Evolutionary conservation across 2,329 filamentous ascomycete genomes (phyloP), one percentile per base, ranked within the genome.

Genomic region (Cordyceps cicadae): DNA sequence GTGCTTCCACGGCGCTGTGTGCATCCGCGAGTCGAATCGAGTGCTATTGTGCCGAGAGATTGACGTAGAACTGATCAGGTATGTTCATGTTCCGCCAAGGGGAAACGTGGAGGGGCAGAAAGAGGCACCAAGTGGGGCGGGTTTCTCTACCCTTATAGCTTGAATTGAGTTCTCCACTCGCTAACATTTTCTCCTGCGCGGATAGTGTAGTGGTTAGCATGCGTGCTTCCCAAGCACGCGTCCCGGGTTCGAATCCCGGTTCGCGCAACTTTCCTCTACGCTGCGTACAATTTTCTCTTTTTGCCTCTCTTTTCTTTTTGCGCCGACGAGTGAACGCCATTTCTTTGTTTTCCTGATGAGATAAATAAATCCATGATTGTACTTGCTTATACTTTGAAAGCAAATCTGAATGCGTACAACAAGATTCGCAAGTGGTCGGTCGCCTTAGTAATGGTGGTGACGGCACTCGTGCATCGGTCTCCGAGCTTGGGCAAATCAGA

Each of bases 201-300:
- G 60, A 61, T 61, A 61, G 60, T 61, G 60, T 61, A 61, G 60
- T 57, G 60, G 60, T 61, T 61, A 61, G 60, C 60, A 61, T 61
- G 60, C 60, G 54, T 61, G 60, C 60, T 61, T 61, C 60, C 60
- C 60, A 61, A 61, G 60, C 60, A 61, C 54, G 60, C 60, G 60
- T 39, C 60, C 60, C 60, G 60, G 60, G 60, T 61, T 61, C 60
- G 60, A 61, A 61, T 58, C 60, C 60, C 60, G 60, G 60, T 61
- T 61, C 60, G 60, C 60, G 60, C 60, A 61, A 48, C 37, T 54
- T 60, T 48, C 57, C 58, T 54, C 58, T 60, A 60, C 58, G 51
- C 58, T 60, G 58, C 51, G 51, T 34, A 48, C 3, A n/a, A 39
- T 21, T 43, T 54, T n/a, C n/a, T n/a, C n/a, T n/a, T n/a, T 53